A percentile compares a stretch with the other conserved stretches of the same genome.
phyloP scores from a whole-genome alignment of 768 basidiomycete species.

The Russula dissimulans region DNA sequence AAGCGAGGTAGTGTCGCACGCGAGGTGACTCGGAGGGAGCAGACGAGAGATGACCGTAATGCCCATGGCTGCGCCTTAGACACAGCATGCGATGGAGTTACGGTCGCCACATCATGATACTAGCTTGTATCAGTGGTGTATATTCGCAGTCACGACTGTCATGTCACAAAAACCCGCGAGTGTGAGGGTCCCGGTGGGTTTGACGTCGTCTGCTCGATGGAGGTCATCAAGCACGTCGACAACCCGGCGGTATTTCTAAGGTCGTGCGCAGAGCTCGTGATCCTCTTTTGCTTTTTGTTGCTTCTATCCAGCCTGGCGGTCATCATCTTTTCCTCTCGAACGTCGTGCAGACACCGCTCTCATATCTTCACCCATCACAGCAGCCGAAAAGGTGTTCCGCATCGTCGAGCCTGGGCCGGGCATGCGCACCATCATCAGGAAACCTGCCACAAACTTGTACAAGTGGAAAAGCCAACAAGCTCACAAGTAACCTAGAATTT shows the following conservation, averaged over 20 bases:
- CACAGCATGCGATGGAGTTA: too few species aligned
- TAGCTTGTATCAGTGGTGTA: too few species aligned
- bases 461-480: too few species aligned
- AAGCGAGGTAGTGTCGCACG: too few species aligned
- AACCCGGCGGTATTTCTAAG: slow-evolving; percentile 78
- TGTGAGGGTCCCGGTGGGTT: slow-evolving; percentile 32
- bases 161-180: too few species aligned
- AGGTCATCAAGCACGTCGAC: slow-evolving; percentile 96
- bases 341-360: slow-evolving; percentile 74
- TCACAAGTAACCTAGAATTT: too few species aligned
- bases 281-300: background rate
- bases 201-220: slow-evolving; percentile 95
- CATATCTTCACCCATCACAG: slow-evolving; percentile 59
- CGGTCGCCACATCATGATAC: too few species aligned
- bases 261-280: slow-evolving; percentile 51
- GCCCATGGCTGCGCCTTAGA: too few species aligned
- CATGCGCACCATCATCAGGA: slow-evolving; percentile 87
- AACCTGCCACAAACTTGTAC: too few species aligned
- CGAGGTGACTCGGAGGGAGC: too few species aligned
- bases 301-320: slow-evolving; percentile 67
- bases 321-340: slow-evolving; percentile 93
- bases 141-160: too few species aligned
- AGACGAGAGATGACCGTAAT: too few species aligned
- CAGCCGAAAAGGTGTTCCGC: slow-evolving; percentile 75
- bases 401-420: slow-evolving; percentile 59